Evolutionary conservation across 768 basidiomycete genomes (phyloP).

Genomic region (Boletus pseudo-olivaceus): DNA sequence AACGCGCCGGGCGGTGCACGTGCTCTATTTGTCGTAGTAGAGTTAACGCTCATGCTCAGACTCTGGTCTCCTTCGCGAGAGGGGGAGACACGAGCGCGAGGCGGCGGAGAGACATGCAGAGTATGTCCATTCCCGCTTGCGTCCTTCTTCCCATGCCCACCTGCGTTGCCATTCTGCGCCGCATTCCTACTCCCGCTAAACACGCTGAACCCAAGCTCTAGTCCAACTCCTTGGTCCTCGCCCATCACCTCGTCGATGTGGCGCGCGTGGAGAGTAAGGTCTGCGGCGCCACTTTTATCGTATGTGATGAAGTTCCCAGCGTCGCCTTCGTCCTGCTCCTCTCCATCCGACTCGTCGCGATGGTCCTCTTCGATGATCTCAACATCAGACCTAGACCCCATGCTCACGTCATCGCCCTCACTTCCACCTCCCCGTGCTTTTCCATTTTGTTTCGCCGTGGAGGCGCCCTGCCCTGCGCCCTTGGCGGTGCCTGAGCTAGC

Average conservation of each 20-base stretch:
- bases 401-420: slow-evolving; percentile 19
- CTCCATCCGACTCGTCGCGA: background rate
- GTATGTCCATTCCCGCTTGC: background rate
- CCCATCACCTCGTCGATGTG: slow-evolving; percentile 9
- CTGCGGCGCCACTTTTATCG: slow-evolving; percentile 16
- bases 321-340: slow-evolving; percentile 12
- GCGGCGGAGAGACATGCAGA: slow-evolving; percentile 7
- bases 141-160: background rate
- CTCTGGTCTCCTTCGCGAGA: slow-evolving; percentile 11
- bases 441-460: slow-evolving; percentile 3
- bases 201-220: slow-evolving; percentile 20
- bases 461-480: background rate
- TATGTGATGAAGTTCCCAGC: slow-evolving; percentile 17
- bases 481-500: background rate
- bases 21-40: slow-evolving; percentile 17
- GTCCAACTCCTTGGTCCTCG: slow-evolving; percentile 1
- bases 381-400: slow-evolving; percentile 17
- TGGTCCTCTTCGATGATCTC: slow-evolving; percentile 11
- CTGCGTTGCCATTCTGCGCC: background rate
- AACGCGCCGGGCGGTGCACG: slow-evolving; percentile 48
- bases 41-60: slow-evolving; percentile 9
- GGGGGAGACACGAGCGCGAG: slow-evolving; percentile 4
- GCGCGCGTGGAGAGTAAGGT: slow-evolving; percentile 15
- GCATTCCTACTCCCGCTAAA: slow-evolving; percentile 10
- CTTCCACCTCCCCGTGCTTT: background rate